These are phyloP conservation scores for Malus orientalis DNA, from an alignment of 306 rosid species.

Conservation along the genomic window DNA sequence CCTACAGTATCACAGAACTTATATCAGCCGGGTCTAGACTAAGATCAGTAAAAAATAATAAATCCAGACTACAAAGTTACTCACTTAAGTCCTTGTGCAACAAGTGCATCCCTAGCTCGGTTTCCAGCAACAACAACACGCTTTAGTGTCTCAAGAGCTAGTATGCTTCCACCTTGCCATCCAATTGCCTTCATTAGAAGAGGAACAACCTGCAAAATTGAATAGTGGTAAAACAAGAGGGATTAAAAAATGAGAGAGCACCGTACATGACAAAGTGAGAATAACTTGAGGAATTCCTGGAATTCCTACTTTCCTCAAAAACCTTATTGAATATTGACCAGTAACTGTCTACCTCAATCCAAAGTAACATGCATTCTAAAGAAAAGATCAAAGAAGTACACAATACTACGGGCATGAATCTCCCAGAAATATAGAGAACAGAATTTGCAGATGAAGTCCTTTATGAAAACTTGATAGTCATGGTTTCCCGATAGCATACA, in stretches of 20 bases:
- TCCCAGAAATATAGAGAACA: background rate
- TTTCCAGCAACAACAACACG: conserved; percentile 99
- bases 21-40: background rate
- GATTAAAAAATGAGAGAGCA: conserved; percentile 7
- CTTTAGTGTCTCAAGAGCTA: conserved; percentile 95
- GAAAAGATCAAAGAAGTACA: background rate
- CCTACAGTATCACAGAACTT: conserved; percentile 42
- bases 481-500: background rate
- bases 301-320: background rate
- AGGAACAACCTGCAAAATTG: conserved; percentile 78
- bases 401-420: background rate
- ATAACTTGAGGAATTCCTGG: background rate
- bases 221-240: background rate
- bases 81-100: conserved; percentile 99
- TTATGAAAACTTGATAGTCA: background rate
- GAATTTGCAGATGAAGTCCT: background rate
- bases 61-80: conserved; percentile 15
- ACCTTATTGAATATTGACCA: background rate
- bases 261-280: background rate
- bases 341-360: background rate
- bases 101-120: conserved; percentile 99
- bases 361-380: background rate
- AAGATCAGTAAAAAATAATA: background rate
- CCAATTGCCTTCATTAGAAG: conserved; percentile 97
- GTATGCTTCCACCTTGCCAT: conserved; percentile 98